Conservation (phyloP, 1,284 basidiomycete genomes). For the Mycosarcoma mackinlayi region DNA sequence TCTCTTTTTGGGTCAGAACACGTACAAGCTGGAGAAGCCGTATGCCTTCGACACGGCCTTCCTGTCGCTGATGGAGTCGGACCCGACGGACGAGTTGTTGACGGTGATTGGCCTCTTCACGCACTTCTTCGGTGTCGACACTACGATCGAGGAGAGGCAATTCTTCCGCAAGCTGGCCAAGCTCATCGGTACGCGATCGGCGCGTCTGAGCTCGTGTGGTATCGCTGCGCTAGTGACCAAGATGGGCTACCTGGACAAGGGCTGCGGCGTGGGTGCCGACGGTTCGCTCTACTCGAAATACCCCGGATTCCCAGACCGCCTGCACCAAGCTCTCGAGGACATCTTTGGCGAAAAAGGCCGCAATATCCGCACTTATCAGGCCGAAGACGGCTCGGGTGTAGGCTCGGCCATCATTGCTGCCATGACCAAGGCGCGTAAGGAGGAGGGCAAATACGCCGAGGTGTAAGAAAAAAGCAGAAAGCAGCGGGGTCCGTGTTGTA, state of each 20-base stretch:
- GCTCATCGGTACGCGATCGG: conserved; percentile 71
- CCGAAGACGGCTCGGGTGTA: conserved; percentile 66
- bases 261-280: conserved; percentile 63
- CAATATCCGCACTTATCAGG: conserved; percentile 60
- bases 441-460: conserved; percentile 51
- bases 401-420: conserved; percentile 66
- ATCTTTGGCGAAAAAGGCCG: conserved; percentile 65
- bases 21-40: conserved; percentile 93
- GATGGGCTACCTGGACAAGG: conserved; percentile 63
- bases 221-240: conserved; percentile 65
- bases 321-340: conserved; percentile 66
- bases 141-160: conserved; percentile 61
- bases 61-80: conserved; percentile 95
- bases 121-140: conserved; percentile 67
- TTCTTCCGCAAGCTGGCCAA: conserved; percentile 75
- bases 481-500: background rate
- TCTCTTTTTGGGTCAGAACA: conserved; percentile 94
- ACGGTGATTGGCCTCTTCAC: conserved; percentile 95
- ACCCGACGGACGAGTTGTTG: conserved; percentile 95
- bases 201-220: conserved; percentile 63
- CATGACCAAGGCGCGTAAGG: conserved; percentile 63
- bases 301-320: conserved; percentile 62
- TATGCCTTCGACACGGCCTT: conserved; percentile 97
- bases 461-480: conserved; percentile 28
- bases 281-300: conserved; percentile 65